Evolutionary conservation across 1,284 basidiomycete species (phyloP).

Genomic region (Marasmius oreades): DNA sequence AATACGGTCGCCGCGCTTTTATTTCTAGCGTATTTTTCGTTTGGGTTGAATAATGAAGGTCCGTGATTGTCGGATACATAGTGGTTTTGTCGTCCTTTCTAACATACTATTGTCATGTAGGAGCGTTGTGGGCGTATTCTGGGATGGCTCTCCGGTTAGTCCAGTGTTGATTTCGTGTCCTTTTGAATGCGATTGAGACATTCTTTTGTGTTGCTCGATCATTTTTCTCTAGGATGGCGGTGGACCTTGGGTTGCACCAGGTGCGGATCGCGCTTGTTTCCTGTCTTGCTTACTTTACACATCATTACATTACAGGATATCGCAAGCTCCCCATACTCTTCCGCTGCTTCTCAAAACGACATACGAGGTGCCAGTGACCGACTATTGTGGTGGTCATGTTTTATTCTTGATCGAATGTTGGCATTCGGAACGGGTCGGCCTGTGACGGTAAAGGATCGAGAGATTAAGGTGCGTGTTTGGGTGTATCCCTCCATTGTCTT

Average conservation of each 20-base stretch:
- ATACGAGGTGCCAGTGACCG: slow-evolving; percentile 7
- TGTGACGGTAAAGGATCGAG: slow-evolving; percentile 12
- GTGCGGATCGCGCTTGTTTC: not conserved
- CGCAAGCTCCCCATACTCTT: too few species aligned
- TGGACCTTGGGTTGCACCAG: slow-evolving; percentile 15
- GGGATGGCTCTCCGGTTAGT: slow-evolving; percentile 14
- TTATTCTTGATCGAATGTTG: slow-evolving; percentile 11
- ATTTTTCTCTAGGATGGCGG: slow-evolving; percentile 11
- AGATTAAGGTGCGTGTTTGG: slow-evolving; percentile 7
- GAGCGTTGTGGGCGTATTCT: slow-evolving; percentile 14
- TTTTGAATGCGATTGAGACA: not conserved
- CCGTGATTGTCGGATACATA: not conserved
- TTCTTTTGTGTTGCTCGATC: not conserved
- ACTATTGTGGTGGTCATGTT: slow-evolving; percentile 15
- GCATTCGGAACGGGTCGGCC: slow-evolving; percentile 14
- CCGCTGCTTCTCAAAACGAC: not conserved
- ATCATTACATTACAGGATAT: too few species aligned
- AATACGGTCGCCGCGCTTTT: slow-evolving; percentile 12
- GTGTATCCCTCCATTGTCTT: not conserved
- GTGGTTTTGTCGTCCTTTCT: not conserved
- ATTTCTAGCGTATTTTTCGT: slow-evolving; percentile 14
- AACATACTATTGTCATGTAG: too few species aligned
- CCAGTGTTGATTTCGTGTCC: too few species aligned
- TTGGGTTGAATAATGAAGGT: slow-evolving; percentile 14
- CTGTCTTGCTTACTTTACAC: too few species aligned